Evolutionary conservation across 805 yeast species (phyloP).

Genomic region (Maudiozyma bulderi): DNA sequence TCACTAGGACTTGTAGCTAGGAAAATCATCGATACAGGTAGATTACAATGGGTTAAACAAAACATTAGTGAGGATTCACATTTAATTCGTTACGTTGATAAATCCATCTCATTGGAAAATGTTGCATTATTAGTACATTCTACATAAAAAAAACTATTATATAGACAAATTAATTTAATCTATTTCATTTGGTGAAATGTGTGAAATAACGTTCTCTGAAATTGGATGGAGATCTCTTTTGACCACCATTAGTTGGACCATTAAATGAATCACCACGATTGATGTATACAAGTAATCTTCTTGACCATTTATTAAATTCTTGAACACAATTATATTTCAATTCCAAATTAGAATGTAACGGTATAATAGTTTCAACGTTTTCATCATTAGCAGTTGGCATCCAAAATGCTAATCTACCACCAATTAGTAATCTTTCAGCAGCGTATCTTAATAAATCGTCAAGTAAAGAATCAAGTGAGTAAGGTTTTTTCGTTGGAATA

Average conservation of each 20-base stretch:
- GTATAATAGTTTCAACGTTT: constrained; percentile 56
- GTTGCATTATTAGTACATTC: constrained; percentile 37
- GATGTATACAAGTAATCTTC: constrained; percentile 73
- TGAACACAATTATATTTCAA: constrained; percentile 71
- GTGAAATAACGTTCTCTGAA: constrained; percentile 72
- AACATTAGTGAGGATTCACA: constrained; percentile 37
- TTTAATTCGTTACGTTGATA: constrained; percentile 50
- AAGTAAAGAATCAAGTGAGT: constrained; percentile 63
- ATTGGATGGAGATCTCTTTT: constrained; percentile 40
- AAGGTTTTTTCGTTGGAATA: constrained; percentile 88
- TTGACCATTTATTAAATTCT: constrained; percentile 86
- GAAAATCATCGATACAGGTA: constrained; percentile 63
- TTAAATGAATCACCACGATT: constrained; percentile 48
- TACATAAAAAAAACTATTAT: background rate
- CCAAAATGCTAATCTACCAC: constrained; percentile 89
- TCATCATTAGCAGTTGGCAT: constrained; percentile 95
- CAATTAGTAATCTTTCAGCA: constrained; percentile 55
- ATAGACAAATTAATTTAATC: background rate
- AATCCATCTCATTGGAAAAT: constrained; percentile 60
- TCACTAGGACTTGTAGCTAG: constrained; percentile 59
- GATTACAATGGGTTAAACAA: constrained; percentile 32
- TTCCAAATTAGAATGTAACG: constrained; percentile 67
- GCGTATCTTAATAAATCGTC: constrained; percentile 73
- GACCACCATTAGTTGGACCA: constrained; percentile 38
- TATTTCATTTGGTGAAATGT: constrained; percentile 38